Base-by-base conservation (phyloP, 2,329 filamentous ascomycete genomes). In the Sporothrix variecibatus region DNA sequence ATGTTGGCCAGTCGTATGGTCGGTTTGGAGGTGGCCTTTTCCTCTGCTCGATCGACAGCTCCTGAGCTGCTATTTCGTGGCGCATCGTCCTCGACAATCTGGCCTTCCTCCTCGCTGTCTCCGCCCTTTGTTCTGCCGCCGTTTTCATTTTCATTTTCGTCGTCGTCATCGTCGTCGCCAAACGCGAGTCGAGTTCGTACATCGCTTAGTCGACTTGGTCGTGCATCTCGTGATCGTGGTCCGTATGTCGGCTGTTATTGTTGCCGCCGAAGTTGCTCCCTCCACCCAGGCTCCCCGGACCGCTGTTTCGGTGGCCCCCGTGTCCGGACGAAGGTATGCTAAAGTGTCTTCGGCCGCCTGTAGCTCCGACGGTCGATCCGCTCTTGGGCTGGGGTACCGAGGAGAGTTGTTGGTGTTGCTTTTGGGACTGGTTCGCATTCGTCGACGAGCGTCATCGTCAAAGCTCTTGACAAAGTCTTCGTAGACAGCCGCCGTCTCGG, bases 391-490 rank as follows among this genome's bases (percentile, higher is more conserved):
- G 81, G 80, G 51, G 79, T 81, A 53, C 77, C 79, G 60, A 77
- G 5, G 68, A 51, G 17, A 68, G 31, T 15, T 56, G 56, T 1
- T 28, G 28, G 3, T 28, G 26, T 20, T 67, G 46, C 74, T 74
- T 76, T 51, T 75, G 60, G 43, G 83, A 80, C 73, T 64, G 87
- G 38, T 67, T 53, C 74, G 53, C 65, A 46, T 31, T 83, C 80
- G 74, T 85, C 82, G 60, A 87, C 85, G 56, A 87, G 74, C 87
- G 51, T 91, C 89, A 75, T 88, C 85, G 70, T 90, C 91, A 78
- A 93, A 93, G 73, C 88, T 94, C 82, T 95, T 95, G 73, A 96
- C 90, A 78, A 97, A 97, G 77, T 95, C 94, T 78, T 94, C 90
- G 81, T 95, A 93, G 0, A 94, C 94, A 31, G 94, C 94, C 28